phyloP scores from a whole-genome alignment of 2,329 filamentous ascomycete species.

The Tolypocladium paradoxum region DNA sequence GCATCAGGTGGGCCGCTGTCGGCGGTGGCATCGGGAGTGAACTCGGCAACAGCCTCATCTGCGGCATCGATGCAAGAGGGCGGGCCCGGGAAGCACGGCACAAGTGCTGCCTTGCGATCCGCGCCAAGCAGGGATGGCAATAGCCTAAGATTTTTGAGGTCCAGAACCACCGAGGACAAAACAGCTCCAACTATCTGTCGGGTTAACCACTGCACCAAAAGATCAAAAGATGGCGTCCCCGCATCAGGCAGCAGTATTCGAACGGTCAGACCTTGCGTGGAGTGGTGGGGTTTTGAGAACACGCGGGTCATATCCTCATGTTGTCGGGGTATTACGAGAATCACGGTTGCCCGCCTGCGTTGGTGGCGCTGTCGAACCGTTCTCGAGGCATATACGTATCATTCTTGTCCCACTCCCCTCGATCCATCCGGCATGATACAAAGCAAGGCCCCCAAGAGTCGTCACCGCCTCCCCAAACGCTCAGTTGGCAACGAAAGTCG shows the following conservation, averaged over 20 bases:
- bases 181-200: neutral
- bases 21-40: neutral
- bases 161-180: too few relatives aligned
- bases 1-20: neutral
- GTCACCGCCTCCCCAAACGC: neutral
- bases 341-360: neutral
- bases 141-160: neutral
- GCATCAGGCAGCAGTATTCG: neutral
- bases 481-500: neutral
- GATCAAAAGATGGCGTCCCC: too few relatives aligned
- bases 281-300: neutral
- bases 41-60: neutral
- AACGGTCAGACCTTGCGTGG: neutral
- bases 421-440: neutral
- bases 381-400: neutral
- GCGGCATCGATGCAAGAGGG: neutral
- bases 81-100: neutral
- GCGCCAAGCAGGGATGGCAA: neutral
- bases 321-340: neutral
- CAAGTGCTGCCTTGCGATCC: neutral
- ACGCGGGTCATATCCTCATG: neutral
- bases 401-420: neutral
- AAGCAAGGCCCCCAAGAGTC: neutral
- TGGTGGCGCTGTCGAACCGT: neutral
- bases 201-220: too few relatives aligned